A percentile compares a stretch with the other conserved stretches of the same genome.
Conservation (phyloP, 2,329 filamentous ascomycete species). For the Fusarium tjaetaba region DNA sequence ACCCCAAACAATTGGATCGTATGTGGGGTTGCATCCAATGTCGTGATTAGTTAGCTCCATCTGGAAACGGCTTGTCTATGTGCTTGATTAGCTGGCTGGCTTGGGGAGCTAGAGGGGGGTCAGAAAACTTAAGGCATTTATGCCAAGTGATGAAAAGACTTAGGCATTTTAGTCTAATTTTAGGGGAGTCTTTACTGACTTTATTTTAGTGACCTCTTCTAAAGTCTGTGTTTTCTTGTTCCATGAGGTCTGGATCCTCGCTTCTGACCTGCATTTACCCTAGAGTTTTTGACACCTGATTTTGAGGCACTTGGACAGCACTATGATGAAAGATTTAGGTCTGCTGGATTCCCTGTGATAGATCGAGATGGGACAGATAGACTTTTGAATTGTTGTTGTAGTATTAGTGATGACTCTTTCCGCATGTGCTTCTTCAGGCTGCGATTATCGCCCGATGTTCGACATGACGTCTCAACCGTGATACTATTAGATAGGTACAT, state of each 20-base stretch:
- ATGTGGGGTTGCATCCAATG: conserved; percentile 17
- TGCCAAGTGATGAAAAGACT: neutral
- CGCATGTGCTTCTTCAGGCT: neutral
- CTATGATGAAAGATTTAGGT: conserved; percentile 3
- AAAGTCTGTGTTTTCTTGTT: neutral
- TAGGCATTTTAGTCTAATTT: neutral
- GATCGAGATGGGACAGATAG: neutral
- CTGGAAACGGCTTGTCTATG: neutral
- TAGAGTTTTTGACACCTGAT: neutral
- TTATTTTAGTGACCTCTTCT: neutral
- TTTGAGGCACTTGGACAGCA: neutral
- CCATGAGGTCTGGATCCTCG: neutral
- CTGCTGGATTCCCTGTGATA: neutral
- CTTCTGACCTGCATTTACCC: conserved; percentile 7
- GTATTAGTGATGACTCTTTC: neutral
- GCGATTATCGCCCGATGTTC: no score
- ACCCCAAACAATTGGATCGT: conserved; percentile 7
- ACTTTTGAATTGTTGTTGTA: neutral
- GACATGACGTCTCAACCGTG: no score
- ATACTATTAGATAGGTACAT: no score
- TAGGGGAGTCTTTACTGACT: neutral
- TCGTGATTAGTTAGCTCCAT: conserved; percentile 19
- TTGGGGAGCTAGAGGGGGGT: neutral
- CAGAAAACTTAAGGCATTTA: neutral
- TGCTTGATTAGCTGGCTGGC: neutral